A percentile compares a stretch with the other conserved stretches of the same genome.
Evolutionary conservation across 345 rosid species (phyloP).

Genomic region (Geranium brycei): DNA sequence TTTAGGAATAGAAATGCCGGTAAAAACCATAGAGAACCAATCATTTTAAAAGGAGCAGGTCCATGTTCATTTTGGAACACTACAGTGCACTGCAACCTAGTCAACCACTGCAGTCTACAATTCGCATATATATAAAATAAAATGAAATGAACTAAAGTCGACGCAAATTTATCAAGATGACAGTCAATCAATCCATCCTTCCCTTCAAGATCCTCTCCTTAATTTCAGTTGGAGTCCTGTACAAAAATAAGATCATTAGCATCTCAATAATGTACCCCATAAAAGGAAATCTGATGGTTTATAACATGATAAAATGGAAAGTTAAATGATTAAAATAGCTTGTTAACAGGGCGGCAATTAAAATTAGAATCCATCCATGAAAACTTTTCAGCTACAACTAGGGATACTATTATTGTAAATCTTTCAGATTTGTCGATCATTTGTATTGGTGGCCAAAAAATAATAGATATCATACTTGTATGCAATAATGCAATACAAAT

Average conservation of each 20-base stretch:
- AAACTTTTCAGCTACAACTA: not conserved
- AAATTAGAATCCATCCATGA: no score
- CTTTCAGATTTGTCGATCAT: no score
- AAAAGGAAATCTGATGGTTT: not conserved
- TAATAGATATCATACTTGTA: not conserved
- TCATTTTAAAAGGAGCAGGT: not conserved
- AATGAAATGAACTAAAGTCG: no score
- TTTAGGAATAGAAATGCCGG: no score
- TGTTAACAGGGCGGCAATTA: not conserved
- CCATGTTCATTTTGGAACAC: not conserved
- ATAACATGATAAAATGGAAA: not conserved
- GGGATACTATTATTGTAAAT: no score
- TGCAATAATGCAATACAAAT: not conserved
- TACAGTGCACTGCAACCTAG: not conserved
- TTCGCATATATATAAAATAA: no score
- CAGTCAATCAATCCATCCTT: slow-evolving; percentile 64
- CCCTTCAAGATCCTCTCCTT: slow-evolving; percentile 85
- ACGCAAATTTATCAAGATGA: not conserved
- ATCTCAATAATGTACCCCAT: not conserved
- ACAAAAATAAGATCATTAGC: not conserved
- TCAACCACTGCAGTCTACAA: no score
- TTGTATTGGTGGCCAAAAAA: not conserved
- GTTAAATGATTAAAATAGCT: no score
- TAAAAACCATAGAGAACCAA: not conserved
- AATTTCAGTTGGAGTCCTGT: slow-evolving; percentile 79